Evolutionary conservation across 2,329 filamentous ascomycete genomes (phyloP).

Genomic region (Mycosphaerella sp.): DNA sequence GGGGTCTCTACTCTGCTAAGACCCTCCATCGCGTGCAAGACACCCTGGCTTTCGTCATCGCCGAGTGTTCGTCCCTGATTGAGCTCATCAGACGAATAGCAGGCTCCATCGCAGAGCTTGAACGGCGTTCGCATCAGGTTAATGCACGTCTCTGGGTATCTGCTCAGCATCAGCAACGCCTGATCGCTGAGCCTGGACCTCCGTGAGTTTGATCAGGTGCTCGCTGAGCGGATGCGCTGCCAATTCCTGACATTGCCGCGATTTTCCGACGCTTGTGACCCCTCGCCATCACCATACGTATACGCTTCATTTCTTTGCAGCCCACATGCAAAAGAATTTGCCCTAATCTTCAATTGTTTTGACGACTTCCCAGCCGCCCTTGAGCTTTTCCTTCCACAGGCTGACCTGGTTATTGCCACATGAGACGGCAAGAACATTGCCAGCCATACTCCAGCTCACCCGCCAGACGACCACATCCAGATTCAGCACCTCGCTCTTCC

Average conservation of each 20-base stretch:
- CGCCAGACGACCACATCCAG: constrained; percentile 92
- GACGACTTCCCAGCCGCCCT: constrained; percentile 93
- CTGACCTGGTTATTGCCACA: constrained; percentile 95
- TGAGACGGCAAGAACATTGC: constrained; percentile 90
- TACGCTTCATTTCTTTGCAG: not conserved
- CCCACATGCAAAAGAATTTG: too few relatives aligned
- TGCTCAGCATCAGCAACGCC: not conserved
- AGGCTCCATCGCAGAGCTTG: not conserved
- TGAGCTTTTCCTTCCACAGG: constrained; percentile 96
- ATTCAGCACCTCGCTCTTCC: constrained; percentile 76
- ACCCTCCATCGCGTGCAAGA: not conserved
- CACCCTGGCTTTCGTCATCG: not conserved
- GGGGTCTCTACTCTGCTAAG: not conserved
- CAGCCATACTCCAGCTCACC: constrained; percentile 95
- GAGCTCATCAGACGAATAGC: not conserved
- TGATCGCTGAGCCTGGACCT: not conserved
- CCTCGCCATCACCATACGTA: not conserved
- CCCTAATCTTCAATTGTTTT: constrained; percentile 71
- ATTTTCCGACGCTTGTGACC: not conserved
- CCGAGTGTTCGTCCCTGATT: not conserved
- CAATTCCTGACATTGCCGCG: not conserved
- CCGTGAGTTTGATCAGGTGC: not conserved
- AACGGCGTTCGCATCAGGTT: not conserved
- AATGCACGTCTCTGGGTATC: not conserved
- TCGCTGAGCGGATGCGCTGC: not conserved